Evolutionary conservation across 805 yeast genomes (phyloP).

Genomic region (Grigorovia jiainica): DNA sequence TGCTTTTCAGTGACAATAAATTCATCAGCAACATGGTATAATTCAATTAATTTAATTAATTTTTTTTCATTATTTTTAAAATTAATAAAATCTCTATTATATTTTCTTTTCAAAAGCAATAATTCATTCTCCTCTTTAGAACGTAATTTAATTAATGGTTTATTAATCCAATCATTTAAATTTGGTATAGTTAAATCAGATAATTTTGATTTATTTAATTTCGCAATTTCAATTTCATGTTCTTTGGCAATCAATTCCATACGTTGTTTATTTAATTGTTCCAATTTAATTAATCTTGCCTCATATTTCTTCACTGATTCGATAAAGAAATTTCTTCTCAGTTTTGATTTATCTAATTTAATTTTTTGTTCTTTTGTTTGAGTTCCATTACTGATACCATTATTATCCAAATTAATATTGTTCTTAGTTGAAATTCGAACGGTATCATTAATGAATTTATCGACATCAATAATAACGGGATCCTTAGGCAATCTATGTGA

Average conservation of each 20-base stretch:
- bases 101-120: slow-evolving; percentile 48
- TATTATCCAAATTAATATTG: slow-evolving; percentile 5
- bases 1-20: slow-evolving; percentile 69
- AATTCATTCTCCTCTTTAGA: slow-evolving; percentile 58
- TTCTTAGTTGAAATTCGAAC: slow-evolving; percentile 38
- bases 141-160: slow-evolving; percentile 64
- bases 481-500: slow-evolving; percentile 47
- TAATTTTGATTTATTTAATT: slow-evolving; percentile 16
- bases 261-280: slow-evolving; percentile 27
- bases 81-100: slow-evolving; percentile 54
- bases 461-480: slow-evolving; percentile 48
- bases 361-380: slow-evolving; percentile 18
- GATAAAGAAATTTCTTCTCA: slow-evolving; percentile 62
- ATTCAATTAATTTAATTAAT: slow-evolving; percentile 50
- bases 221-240: slow-evolving; percentile 27
- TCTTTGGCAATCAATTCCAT: slow-evolving; percentile 29
- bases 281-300: slow-evolving; percentile 32
- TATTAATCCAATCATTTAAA: slow-evolving; percentile 52
- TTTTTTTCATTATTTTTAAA: slow-evolving; percentile 43
- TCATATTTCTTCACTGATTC: slow-evolving; percentile 54
- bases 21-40: slow-evolving; percentile 60
- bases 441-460: slow-evolving; percentile 45
- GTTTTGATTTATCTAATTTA: slow-evolving; percentile 36
- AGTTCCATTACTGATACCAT: background rate
- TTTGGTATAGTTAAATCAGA: slow-evolving; percentile 68